Percentiles rank a stretch among this genome's conserved stretches.
Conservation (phyloP, 805 yeast genomes). For the Candida vaughaniae region DNA sequence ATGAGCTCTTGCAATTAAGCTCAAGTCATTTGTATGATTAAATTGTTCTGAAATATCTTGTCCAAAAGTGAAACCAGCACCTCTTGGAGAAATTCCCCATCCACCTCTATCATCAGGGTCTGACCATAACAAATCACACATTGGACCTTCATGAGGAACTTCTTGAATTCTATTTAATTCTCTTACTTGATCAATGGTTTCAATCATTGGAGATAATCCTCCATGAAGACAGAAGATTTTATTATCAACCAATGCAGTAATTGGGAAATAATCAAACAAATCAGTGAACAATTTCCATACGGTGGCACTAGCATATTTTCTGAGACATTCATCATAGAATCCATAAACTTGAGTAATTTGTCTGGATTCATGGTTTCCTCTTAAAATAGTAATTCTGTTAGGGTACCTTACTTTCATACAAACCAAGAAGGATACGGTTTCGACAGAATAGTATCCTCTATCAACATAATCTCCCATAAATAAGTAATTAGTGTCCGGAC, state of each 20-base stretch:
- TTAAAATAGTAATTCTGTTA: slow-evolving; percentile 81
- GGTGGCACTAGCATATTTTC: slow-evolving; percentile 88
- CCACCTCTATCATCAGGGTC: slow-evolving; percentile 98
- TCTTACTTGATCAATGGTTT: slow-evolving; percentile 88
- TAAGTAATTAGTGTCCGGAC: slow-evolving; percentile 48
- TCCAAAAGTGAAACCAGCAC: slow-evolving; percentile 98
- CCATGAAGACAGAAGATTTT: slow-evolving; percentile 92
- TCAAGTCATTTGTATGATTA: slow-evolving; percentile 83
- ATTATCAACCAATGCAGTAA: slow-evolving; percentile 89
- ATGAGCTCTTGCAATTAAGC: slow-evolving; percentile 90
- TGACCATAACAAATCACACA: slow-evolving; percentile 96
- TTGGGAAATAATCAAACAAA: slow-evolving; percentile 88
- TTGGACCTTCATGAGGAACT: slow-evolving; percentile 97
- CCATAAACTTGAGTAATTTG: slow-evolving; percentile 97
- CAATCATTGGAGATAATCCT: slow-evolving; percentile 92
- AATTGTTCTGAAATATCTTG: slow-evolving; percentile 92
- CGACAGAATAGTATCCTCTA: slow-evolving; percentile 87
- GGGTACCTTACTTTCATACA: slow-evolving; percentile 94
- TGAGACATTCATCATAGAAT: slow-evolving; percentile 90
- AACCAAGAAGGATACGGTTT: slow-evolving; percentile 83
- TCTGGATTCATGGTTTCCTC: slow-evolving; percentile 95
- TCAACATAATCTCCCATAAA: slow-evolving; percentile 77
- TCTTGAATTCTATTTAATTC: slow-evolving; percentile 90
- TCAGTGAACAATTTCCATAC: slow-evolving; percentile 94
- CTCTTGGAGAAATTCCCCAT: slow-evolving; percentile 97